Percentiles rank a stretch among this genome's conserved stretches.
Evolutionary conservation across 208 protist species (phyloP).

Genomic region (Trypanosoma boissoni): DNA sequence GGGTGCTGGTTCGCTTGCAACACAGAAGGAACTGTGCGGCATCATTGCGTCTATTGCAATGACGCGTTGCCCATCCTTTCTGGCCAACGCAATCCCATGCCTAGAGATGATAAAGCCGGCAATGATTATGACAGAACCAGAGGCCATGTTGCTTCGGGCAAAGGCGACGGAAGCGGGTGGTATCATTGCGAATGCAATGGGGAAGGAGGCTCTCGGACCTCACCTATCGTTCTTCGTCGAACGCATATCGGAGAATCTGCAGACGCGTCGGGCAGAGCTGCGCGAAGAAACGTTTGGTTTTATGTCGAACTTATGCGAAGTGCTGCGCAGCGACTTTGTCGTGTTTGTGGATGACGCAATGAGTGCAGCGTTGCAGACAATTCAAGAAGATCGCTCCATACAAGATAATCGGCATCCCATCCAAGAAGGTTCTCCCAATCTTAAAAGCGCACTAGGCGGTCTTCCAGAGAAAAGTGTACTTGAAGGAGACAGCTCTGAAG

Average conservation of each 20-base stretch:
- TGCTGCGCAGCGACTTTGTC: constrained; percentile 55
- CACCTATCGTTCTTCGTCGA: constrained; percentile 76
- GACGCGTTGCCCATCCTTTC: constrained; percentile 58
- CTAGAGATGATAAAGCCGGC: constrained; percentile 71
- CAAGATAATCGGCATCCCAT: constrained; percentile 70
- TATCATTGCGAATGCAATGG: constrained; percentile 72
- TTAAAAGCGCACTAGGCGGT: no score
- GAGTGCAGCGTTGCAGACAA: constrained; percentile 50
- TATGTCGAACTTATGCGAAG: constrained; percentile 77
- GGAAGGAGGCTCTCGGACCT: constrained; percentile 55
- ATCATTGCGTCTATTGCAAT: constrained; percentile 77
- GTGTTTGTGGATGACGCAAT: constrained; percentile 68
- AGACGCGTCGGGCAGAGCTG: constrained; percentile 44
- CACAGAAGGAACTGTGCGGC: constrained; percentile 64
- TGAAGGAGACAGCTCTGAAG: constrained; percentile 27
- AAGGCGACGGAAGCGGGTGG: constrained; percentile 79
- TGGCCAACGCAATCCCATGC: constrained; percentile 37
- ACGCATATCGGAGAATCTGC: constrained; percentile 53
- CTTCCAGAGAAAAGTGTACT: no score
- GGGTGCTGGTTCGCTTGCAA: constrained; percentile 45
- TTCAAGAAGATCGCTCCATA: constrained; percentile 54
- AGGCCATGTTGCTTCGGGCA: constrained; percentile 69
- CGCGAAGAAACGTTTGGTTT: constrained; percentile 87
- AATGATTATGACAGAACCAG: constrained; percentile 41
- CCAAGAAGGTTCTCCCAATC: constrained; percentile 34